Evolutionary conservation across 1,139 yeast species (phyloP).

Genomic region (Hyphopichia fennica): DNA sequence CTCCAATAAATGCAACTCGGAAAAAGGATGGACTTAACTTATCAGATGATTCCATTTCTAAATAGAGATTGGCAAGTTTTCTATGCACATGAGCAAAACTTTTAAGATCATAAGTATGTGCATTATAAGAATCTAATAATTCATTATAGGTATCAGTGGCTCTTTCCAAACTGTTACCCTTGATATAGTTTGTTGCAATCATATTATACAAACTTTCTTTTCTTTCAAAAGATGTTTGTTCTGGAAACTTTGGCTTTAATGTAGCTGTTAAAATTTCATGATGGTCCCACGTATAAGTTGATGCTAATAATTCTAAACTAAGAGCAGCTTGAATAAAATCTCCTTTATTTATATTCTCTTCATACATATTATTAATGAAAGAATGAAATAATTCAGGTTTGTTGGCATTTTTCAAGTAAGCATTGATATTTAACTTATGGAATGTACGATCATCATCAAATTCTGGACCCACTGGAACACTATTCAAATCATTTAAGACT

Average conservation of each 20-base stretch:
- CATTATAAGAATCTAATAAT: conserved; percentile 71
- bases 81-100: conserved; percentile 76
- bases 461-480: conserved; percentile 80
- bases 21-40: conserved; percentile 77
- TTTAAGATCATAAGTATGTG: conserved; percentile 70
- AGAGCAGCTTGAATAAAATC: conserved; percentile 83
- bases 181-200: conserved; percentile 70
- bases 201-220: conserved; percentile 71
- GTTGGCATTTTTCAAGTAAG: conserved; percentile 75
- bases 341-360: conserved; percentile 57
- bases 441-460: conserved; percentile 86
- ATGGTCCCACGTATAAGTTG: conserved; percentile 77
- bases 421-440: conserved; percentile 74
- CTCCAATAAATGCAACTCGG: conserved; percentile 78
- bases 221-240: conserved; percentile 78
- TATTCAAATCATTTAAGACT: conserved; percentile 64
- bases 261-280: conserved; percentile 56
- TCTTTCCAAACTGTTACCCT: conserved; percentile 73
- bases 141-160: conserved; percentile 80
- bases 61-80: conserved; percentile 66
- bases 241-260: conserved; percentile 70
- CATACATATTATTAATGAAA: conserved; percentile 73
- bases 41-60: conserved; percentile 68
- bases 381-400: conserved; percentile 80
- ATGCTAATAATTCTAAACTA: conserved; percentile 73